Evolutionary conservation across 1,284 basidiomycete species (phyloP).

Genomic region (Hypsizygus ulmarius): DNA sequence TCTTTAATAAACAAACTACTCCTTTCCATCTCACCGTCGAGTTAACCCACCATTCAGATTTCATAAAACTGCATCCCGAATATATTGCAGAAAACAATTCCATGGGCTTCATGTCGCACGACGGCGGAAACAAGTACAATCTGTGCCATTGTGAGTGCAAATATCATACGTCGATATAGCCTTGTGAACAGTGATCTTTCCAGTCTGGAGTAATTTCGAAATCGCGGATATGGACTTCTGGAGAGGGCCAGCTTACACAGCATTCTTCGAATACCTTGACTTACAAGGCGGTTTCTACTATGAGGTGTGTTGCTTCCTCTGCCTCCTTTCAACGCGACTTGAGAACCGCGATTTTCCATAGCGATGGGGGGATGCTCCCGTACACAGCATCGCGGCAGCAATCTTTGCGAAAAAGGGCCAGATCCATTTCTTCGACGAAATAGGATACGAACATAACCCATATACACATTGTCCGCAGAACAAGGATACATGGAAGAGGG

Average conservation of each 20-base stretch:
- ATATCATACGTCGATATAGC: neutral
- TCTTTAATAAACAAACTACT: neutral
- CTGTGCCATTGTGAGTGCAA: slow-evolving; percentile 66
- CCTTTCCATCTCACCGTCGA: neutral
- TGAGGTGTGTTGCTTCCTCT: slow-evolving; percentile 40
- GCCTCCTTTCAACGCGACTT: neutral
- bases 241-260: slow-evolving; percentile 67
- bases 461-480: slow-evolving; percentile 62
- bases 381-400: slow-evolving; percentile 75
- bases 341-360: slow-evolving; percentile 20
- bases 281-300: slow-evolving; percentile 79
- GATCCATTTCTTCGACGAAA: slow-evolving; percentile 70
- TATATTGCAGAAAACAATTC: slow-evolving; percentile 21
- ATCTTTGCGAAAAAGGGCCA: slow-evolving; percentile 62
- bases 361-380: slow-evolving; percentile 83
- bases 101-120: slow-evolving; percentile 19
- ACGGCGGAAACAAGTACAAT: slow-evolving; percentile 60
- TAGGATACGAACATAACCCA: slow-evolving; percentile 57
- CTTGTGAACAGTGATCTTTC: neutral
- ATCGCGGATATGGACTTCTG: slow-evolving; percentile 80
- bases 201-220: slow-evolving; percentile 83
- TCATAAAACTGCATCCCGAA: slow-evolving; percentile 23
- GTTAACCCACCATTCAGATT: slow-evolving; percentile 14
- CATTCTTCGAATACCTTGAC: slow-evolving; percentile 79
- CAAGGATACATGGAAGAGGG: slow-evolving; percentile 42